A percentile compares a stretch with the other conserved stretches of the same genome.
phyloP scores from a whole-genome alignment of 1,284 basidiomycete genomes.

The Tausonia pullulans region DNA sequence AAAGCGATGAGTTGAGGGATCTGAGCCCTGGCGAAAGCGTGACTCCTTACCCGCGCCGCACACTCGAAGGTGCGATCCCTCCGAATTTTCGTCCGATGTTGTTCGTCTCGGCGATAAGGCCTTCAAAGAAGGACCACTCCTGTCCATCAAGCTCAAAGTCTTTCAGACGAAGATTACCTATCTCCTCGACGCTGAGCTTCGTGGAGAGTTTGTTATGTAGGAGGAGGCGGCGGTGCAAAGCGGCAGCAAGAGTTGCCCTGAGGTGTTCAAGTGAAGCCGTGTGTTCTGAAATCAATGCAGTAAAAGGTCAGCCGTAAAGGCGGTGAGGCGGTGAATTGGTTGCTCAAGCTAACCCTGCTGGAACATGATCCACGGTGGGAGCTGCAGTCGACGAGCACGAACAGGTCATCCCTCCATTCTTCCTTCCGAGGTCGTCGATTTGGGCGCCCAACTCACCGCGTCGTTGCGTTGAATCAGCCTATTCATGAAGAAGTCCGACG shows the following conservation, averaged over 20 bases:
- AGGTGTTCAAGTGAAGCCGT: background rate
- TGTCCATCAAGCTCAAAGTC: slow-evolving; percentile 4
- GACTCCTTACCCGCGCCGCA: slow-evolving; percentile 3
- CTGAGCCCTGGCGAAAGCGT: background rate
- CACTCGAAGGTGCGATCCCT: slow-evolving; percentile 8
- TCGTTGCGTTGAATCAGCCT: slow-evolving; percentile 7
- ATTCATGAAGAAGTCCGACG: slow-evolving; percentile 13
- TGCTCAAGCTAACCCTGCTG: background rate
- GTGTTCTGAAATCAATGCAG: background rate
- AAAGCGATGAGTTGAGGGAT: background rate
- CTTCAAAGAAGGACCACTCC: slow-evolving; percentile 7
- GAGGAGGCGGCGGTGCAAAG: background rate
- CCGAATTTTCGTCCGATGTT: slow-evolving; percentile 2
- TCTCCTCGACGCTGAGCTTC: background rate
- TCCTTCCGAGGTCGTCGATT: too few species aligned
- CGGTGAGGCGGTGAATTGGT: too few species aligned
- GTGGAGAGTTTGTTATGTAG: background rate
- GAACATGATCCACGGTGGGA: slow-evolving; percentile 9
- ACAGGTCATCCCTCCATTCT: too few species aligned
- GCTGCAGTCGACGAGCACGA: background rate
- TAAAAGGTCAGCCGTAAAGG: background rate
- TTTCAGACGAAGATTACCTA: background rate
- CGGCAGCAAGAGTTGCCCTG: background rate
- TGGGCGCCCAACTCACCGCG: background rate
- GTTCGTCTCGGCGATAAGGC: slow-evolving; percentile 6